These are phyloP conservation scores for Crithidia fasciculata DNA, from an alignment of 208 protist species.

Conservation along the genomic window DNA sequence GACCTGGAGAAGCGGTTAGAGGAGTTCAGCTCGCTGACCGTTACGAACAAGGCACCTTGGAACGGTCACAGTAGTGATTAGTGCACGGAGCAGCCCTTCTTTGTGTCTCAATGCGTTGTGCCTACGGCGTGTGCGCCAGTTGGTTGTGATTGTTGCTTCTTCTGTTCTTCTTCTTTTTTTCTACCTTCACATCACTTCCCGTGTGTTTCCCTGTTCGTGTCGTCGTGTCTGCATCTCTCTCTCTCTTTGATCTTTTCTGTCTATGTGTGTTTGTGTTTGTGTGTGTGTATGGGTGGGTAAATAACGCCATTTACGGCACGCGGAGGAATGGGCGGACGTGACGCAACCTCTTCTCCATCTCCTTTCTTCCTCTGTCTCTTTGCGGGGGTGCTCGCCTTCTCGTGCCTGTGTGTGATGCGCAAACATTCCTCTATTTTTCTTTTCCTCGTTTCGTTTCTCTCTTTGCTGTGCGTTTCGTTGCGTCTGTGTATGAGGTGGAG, in stretches of 20 bases:
- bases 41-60: neutral
- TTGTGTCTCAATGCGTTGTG: too few species aligned
- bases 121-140: too few species aligned
- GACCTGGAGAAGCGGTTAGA: conserved; percentile 40
- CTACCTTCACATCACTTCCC: neutral
- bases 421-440: neutral
- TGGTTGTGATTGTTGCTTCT: neutral
- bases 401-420: too few species aligned
- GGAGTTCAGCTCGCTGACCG: conserved; percentile 16
- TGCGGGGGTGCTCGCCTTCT: too few species aligned
- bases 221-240: neutral
- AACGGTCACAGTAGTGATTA: neutral
- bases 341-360: too few species aligned
- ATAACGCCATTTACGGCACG: too few species aligned
- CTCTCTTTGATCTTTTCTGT: neutral
- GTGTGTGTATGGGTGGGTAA: too few species aligned
- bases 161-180: neutral
- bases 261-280: neutral
- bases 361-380: neutral
- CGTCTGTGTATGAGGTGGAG: too few species aligned
- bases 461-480: too few species aligned
- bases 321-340: too few species aligned
- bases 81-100: neutral
- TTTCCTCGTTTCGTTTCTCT: neutral
- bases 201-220: too few species aligned